Conservation (phyloP, 352 stramenopile species). For the Globisporangium spinosum region DNA sequence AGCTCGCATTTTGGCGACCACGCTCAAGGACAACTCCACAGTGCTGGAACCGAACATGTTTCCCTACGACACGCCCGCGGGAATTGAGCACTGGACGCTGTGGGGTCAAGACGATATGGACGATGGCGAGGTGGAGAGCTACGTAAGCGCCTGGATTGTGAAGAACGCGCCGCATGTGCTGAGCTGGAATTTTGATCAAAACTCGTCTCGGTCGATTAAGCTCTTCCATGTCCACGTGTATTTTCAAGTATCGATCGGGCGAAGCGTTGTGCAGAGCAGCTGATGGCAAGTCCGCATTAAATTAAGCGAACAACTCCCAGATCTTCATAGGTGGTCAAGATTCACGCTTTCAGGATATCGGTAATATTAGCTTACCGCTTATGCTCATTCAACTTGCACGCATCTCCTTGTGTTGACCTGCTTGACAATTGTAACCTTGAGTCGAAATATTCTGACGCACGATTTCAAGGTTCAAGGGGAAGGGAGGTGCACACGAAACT, state of each 20-base stretch:
- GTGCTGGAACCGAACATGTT: conserved; percentile 33
- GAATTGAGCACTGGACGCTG: conserved; percentile 32
- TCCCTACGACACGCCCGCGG: conserved; percentile 24
- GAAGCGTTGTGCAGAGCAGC: neutral
- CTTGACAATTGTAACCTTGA: too few species aligned
- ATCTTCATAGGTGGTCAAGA: neutral
- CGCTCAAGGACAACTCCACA: conserved; percentile 14
- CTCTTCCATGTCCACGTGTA: conserved; percentile 36
- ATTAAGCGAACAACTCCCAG: neutral
- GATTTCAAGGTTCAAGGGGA: too few species aligned
- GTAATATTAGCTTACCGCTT: neutral
- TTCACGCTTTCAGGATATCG: neutral
- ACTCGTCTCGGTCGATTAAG: conserved; percentile 29
- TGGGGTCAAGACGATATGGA: conserved; percentile 23
- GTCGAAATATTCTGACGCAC: too few species aligned
- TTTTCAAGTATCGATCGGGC: conserved; percentile 18
- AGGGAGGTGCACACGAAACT: too few species aligned
- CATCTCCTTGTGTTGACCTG: too few species aligned
- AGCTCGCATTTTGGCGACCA: conserved; percentile 28
- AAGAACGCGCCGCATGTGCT: conserved; percentile 22
- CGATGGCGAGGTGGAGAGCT: conserved; percentile 21
- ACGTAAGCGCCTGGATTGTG: conserved; percentile 24
- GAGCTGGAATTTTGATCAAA: conserved; percentile 34
- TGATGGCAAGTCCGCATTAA: neutral
- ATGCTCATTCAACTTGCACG: too few species aligned